Conservation (phyloP, 1,284 basidiomycete genomes). For the Vanrija sp. region DNA sequence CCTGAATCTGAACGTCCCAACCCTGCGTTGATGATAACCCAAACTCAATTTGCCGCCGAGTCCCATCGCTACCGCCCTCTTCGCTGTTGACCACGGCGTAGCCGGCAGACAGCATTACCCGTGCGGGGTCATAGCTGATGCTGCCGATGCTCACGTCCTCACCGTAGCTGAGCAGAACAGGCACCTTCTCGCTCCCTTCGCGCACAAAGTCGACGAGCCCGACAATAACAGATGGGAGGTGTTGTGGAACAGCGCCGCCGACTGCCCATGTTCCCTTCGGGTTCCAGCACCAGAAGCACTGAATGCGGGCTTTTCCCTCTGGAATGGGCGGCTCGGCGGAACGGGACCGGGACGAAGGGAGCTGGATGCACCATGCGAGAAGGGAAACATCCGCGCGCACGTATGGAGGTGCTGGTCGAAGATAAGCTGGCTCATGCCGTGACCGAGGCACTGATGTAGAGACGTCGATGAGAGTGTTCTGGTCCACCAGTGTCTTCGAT, state of each 20-base stretch:
- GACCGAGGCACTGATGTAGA: conserved; percentile 94
- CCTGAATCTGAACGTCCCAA: conserved; percentile 77
- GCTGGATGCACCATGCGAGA: conserved; percentile 88
- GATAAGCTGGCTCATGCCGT: conserved; percentile 81
- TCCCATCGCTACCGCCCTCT: conserved; percentile 48
- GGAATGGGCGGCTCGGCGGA: conserved; percentile 45
- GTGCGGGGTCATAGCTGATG: conserved; percentile 69
- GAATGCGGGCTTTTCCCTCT: conserved; percentile 62
- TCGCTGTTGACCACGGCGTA: conserved; percentile 74
- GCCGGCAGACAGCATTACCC: conserved; percentile 77
- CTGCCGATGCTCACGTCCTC: conserved; percentile 74
- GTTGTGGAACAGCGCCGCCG: conserved; percentile 59
- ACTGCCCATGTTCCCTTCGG: conserved; percentile 84
- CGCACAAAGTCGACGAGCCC: conserved; percentile 73
- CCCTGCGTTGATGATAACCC: conserved; percentile 71
- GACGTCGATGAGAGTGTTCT: conserved; percentile 81
- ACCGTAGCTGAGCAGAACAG: conserved; percentile 73
- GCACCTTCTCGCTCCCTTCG: conserved; percentile 68
- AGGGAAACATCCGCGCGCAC: conserved; percentile 85
- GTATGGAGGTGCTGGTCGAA: conserved; percentile 89
- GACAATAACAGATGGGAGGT: conserved; percentile 74
- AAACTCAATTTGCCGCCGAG: conserved; percentile 71
- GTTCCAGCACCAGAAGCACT: conserved; percentile 94
- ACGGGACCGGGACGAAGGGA: conserved; percentile 43
- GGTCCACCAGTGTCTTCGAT: conserved; percentile 74